phyloP scores from a whole-genome alignment of 768 basidiomycete genomes.

The Pholiota conissans region DNA sequence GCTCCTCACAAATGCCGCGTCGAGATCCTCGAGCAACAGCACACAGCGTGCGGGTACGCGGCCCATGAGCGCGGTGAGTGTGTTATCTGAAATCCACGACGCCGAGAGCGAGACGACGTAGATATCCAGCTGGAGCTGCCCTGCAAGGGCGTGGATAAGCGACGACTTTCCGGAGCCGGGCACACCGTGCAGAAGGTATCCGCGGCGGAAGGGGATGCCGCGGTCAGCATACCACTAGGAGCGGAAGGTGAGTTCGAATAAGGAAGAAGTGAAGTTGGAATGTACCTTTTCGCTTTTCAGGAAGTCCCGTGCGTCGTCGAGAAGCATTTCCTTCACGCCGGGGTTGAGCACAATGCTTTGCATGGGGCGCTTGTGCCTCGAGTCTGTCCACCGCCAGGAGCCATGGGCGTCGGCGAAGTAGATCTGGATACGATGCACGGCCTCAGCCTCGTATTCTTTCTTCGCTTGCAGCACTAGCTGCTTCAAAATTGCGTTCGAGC shows the following conservation, averaged over 20 bases:
- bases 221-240: slow-evolving; percentile 88
- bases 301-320: slow-evolving; percentile 81
- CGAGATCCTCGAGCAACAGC: slow-evolving; percentile 87
- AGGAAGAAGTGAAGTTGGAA: not conserved
- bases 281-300: slow-evolving; percentile 76
- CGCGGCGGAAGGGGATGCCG: slow-evolving; percentile 89
- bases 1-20: slow-evolving; percentile 84
- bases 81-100: slow-evolving; percentile 87
- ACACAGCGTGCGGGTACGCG: slow-evolving; percentile 84
- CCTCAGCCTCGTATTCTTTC: slow-evolving; percentile 84
- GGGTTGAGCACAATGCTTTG: slow-evolving; percentile 84
- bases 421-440: slow-evolving; percentile 84
- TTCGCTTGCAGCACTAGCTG: slow-evolving; percentile 90
- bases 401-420: slow-evolving; percentile 90
- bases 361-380: slow-evolving; percentile 86
- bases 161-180: slow-evolving; percentile 88
- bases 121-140: slow-evolving; percentile 87
- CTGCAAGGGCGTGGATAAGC: slow-evolving; percentile 84
- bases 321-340: slow-evolving; percentile 87
- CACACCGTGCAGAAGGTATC: slow-evolving; percentile 82
- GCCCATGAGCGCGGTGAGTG: slow-evolving; percentile 83
- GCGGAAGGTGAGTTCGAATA: slow-evolving; percentile 2
- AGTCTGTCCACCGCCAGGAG: slow-evolving; percentile 87
- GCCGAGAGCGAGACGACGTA: slow-evolving; percentile 85
- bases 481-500: slow-evolving; percentile 81